A percentile compares a stretch with the other conserved stretches of the same genome.
Conservation (phyloP, 192 early-diverging fungal genomes). For the Glomus cerebriforme region DNA sequence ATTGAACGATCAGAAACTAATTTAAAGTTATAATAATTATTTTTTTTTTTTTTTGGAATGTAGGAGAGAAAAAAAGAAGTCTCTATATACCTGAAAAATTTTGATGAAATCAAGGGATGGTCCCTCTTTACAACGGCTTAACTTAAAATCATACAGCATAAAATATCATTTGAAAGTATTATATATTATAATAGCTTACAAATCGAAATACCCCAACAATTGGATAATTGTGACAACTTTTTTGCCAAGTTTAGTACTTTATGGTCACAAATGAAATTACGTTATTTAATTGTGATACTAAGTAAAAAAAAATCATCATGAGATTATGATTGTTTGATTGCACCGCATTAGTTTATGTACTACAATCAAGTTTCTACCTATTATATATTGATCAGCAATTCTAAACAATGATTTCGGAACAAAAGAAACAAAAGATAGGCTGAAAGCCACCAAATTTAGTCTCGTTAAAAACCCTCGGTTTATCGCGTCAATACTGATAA, state of each 20-base stretch:
- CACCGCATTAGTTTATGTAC: too few relatives aligned
- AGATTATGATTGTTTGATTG: too few relatives aligned
- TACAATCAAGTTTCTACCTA: too few relatives aligned
- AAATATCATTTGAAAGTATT: neutral
- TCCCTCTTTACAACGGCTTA: neutral
- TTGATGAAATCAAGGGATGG: neutral
- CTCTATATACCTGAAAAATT: neutral
- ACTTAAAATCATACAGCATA: neutral
- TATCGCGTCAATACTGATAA: too few relatives aligned
- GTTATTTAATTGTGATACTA: neutral
- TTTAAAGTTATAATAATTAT: neutral
- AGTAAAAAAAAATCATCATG: too few relatives aligned
- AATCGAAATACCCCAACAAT: neutral
- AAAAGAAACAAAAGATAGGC: too few relatives aligned
- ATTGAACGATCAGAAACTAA: neutral
- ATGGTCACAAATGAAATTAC: neutral
- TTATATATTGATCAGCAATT: too few relatives aligned
- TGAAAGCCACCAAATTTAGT: too few relatives aligned
- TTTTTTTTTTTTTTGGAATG: neutral
- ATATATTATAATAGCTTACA: neutral
- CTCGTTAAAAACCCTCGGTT: too few relatives aligned
- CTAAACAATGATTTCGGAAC: too few relatives aligned
- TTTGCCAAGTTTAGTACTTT: too few relatives aligned
- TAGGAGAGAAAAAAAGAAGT: neutral
- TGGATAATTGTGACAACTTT: neutral